Conservation (phyloP, 1,139 yeast genomes). For the Lodderomyces metapsilosis region DNA sequence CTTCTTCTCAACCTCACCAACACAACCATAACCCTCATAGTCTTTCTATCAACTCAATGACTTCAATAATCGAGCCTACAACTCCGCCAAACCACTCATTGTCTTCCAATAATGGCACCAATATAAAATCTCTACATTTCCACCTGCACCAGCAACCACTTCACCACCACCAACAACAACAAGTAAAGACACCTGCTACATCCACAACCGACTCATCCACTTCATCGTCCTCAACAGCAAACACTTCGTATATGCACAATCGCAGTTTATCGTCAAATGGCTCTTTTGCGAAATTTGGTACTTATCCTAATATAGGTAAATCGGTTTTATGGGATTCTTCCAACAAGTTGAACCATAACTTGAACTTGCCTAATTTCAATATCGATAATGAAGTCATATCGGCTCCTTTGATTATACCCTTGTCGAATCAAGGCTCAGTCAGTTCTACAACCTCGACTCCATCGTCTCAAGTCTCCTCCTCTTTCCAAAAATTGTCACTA, state of each 20-base stretch:
- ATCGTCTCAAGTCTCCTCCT: conserved; percentile 9
- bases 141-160: conserved; percentile 7
- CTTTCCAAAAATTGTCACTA: conserved; percentile 11
- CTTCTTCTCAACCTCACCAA: conserved; percentile 7
- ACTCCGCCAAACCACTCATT: conserved; percentile 32
- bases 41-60: conserved; percentile 36
- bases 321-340: conserved; percentile 29
- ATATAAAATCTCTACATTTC: conserved; percentile 1
- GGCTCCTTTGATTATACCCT: conserved; percentile 14
- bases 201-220: conserved; percentile 10
- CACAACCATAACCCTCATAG: conserved; percentile 36
- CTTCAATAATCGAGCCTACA: conserved; percentile 39
- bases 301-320: conserved; percentile 15
- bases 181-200: conserved; percentile 13
- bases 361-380: conserved; percentile 29
- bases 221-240: conserved; percentile 11
- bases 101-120: conserved; percentile 5
- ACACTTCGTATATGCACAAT: conserved; percentile 11
- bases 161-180: conserved; percentile 7
- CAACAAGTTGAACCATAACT: conserved; percentile 25
- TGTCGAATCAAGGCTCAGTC: conserved; percentile 3
- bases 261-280: conserved; percentile 13
- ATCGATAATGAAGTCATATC: conserved; percentile 20
- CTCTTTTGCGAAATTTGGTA: conserved; percentile 7
- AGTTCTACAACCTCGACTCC: conserved; percentile 6